Base-by-base conservation (phyloP, 345 rosid species). In the Lumnitzera littorea region DNA sequence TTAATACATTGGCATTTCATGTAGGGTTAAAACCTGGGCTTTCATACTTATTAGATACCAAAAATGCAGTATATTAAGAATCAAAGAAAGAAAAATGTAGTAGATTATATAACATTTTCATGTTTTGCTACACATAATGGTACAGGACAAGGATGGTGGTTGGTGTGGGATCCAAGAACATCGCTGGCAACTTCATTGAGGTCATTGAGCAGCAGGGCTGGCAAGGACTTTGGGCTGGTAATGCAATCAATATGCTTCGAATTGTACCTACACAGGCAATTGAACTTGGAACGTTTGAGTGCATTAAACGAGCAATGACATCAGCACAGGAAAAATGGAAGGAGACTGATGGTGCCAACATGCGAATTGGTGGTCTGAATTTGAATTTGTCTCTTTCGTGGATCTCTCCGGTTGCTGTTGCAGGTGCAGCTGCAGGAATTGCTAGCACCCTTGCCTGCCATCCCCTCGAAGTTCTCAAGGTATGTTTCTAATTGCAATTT, bases 391-490 rank as follows among this genome's bases (percentile, higher is more conserved):
- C 96, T 25, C 83, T 91, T 60, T 75, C 84, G 2, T 95, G 97
- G 97, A 75, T 91, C 64, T 91, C 97, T 66, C 96, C 97, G 13
- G 81, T 82, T 74, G 97, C 97, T 20, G 88, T 86, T 49, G 99
- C 83, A 63, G 99, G 95, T 78, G 99, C 97, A 51, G 89, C 97
- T 71, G 99, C 97, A 51, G 99, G 99, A 57, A 60, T 95, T 73
- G 80, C 75, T 31, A 77, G 97, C 74, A 91, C 97, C 2, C 96
- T 95, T 61, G 96, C 70, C 4, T 95, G 99, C 66, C 97, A 95
- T 79, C 97, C 99, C 63, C 96, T 91, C 27, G 99, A 95, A 84
- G 99, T 95, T 67, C 75, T 95, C 70, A 95, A 95, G 97, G 99
- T 90, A 76, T 20, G 20, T 20, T 20, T 60, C 47, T 12, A 23